Percentiles rank a stretch among this genome's conserved stretches.
Evolutionary conservation across 2,329 filamentous ascomycete genomes (phyloP).

Genomic region (Pseudogymnoascus sp.): DNA sequence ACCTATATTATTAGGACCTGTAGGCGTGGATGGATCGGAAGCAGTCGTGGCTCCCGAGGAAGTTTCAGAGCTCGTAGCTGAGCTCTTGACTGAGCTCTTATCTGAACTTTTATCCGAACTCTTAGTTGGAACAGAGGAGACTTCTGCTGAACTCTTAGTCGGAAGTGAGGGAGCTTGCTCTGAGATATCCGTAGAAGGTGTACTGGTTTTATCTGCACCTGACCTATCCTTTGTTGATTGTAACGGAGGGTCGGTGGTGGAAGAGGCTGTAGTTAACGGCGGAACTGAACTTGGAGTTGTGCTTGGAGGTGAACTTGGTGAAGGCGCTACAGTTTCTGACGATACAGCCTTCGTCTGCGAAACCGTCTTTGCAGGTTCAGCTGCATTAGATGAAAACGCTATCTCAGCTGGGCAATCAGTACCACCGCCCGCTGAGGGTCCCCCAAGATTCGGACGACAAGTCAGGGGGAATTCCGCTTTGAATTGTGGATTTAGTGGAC

Average conservation of each 20-base stretch:
- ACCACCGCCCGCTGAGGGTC: constrained; percentile 8
- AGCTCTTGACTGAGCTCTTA: too few species aligned
- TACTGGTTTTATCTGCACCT: background rate
- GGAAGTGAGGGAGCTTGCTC: too few species aligned
- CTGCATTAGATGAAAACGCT: constrained; percentile 10
- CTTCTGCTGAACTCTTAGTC: too few species aligned
- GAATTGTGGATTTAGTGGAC: constrained; percentile 11
- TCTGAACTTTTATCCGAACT: too few species aligned
- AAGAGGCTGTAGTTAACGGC: constrained; percentile 12
- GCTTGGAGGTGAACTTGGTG: constrained; percentile 15
- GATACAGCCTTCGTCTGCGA: constrained; percentile 21
- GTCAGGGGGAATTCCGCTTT: constrained; percentile 12
- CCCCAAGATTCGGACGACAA: constrained; percentile 13
- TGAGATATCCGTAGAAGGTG: background rate
- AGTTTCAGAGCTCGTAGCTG: too few species aligned
- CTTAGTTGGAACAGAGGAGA: too few species aligned
- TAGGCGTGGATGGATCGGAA: too few species aligned
- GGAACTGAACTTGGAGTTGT: constrained; percentile 7
- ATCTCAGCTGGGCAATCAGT: constrained; percentile 15
- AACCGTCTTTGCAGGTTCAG: constrained; percentile 13
- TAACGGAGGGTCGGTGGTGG: background rate
- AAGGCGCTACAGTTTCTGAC: constrained; percentile 5
- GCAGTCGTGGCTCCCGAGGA: too few species aligned
- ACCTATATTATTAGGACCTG: too few species aligned
- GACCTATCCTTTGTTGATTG: background rate